Evolutionary conservation across 148 eudicot genomes (phyloP).

Genomic region (Arctostaphylos glauca): DNA sequence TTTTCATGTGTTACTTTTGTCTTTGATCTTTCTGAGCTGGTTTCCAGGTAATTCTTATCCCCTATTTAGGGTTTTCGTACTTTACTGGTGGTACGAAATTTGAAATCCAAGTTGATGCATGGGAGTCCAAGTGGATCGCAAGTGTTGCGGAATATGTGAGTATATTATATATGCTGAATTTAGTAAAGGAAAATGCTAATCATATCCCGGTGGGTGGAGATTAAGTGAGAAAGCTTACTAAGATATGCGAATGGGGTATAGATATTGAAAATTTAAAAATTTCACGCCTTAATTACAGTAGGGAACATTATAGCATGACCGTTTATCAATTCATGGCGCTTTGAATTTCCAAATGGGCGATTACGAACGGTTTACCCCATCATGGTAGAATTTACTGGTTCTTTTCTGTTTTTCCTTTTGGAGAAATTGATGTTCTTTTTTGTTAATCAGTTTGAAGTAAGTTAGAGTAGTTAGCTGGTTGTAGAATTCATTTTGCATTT

Average conservation of each 20-base stretch:
- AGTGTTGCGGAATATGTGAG: neutral
- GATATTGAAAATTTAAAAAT: neutral
- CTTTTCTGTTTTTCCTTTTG: no score
- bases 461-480: neutral
- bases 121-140: conserved; percentile 7
- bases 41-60: conserved; percentile 38
- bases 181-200: no score
- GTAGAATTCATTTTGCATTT: neutral
- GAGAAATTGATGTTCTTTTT: neutral
- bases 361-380: neutral
- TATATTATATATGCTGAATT: neutral
- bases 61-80: neutral
- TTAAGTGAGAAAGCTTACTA: no score
- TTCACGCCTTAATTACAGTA: neutral
- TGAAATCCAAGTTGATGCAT: neutral
- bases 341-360: neutral
- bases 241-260: no score
- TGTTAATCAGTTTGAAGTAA: neutral
- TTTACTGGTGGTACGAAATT: neutral
- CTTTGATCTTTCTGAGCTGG: conserved; percentile 34
- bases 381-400: neutral
- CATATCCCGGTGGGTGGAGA: no score
- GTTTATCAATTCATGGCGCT: neutral
- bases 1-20: conserved; percentile 13
- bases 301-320: no score